phyloP scores from a whole-genome alignment of 768 basidiomycete species.

The Tylopilus sp. region DNA sequence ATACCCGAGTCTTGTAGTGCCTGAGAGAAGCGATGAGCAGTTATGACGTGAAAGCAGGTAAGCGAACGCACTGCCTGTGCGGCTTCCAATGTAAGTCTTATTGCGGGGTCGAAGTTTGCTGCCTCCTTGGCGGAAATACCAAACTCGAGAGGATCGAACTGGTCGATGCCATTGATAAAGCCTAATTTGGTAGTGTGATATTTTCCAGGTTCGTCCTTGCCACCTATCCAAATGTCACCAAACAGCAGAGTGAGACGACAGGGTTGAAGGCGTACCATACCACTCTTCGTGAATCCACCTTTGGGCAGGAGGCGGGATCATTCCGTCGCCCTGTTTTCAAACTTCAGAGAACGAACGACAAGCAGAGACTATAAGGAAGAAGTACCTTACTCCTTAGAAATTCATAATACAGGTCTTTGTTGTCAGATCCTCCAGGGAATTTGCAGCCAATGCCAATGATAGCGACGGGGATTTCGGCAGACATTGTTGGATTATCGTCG shows the following conservation, averaged over 20 bases:
- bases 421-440: slow-evolving; percentile 32
- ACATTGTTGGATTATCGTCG: slow-evolving; percentile 19
- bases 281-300: slow-evolving; percentile 31
- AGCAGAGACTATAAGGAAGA: neutral
- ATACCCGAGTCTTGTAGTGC: slow-evolving; percentile 47
- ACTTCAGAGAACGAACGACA: neutral
- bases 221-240: slow-evolving; percentile 12
- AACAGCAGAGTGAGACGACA: neutral
- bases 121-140: slow-evolving; percentile 33
- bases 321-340: slow-evolving; percentile 28
- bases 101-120: slow-evolving; percentile 29
- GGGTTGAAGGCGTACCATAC: slow-evolving; percentile 23
- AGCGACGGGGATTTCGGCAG: slow-evolving; percentile 28
- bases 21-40: neutral
- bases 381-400: slow-evolving; percentile 29
- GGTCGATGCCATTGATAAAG: slow-evolving; percentile 31
- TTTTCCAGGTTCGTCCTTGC: slow-evolving; percentile 31
- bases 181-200: slow-evolving; percentile 28
- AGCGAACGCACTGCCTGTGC: slow-evolving; percentile 24
- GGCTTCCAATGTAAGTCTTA: slow-evolving; percentile 30
- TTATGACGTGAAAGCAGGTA: neutral
- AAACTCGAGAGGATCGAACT: slow-evolving; percentile 34
- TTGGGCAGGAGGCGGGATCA: slow-evolving; percentile 24
- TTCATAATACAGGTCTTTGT: slow-evolving; percentile 29
- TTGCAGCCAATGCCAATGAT: slow-evolving; percentile 33